These are phyloP conservation scores for Pyrenopolyporus hunteri DNA, from an alignment of 495 filamentous ascomycete species.

Conservation along the genomic window DNA sequence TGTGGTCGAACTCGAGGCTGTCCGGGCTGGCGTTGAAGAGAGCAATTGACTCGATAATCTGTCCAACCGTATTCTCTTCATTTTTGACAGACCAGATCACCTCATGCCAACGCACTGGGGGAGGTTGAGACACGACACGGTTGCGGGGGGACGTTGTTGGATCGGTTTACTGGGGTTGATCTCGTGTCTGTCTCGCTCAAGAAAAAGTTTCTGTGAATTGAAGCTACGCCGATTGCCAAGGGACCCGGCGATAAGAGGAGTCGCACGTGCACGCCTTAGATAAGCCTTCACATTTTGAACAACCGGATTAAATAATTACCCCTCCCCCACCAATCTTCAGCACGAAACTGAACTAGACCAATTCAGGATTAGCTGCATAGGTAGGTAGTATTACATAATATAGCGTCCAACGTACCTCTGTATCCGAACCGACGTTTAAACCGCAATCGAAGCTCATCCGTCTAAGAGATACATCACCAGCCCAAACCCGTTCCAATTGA, in stretches of 20 bases:
- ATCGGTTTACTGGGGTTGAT: slow-evolving; percentile 34
- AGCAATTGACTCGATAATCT: slow-evolving; percentile 76
- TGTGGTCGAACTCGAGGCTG: slow-evolving; percentile 25
- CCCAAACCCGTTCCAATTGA: slow-evolving; percentile 30
- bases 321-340: slow-evolving; percentile 16
- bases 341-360: neutral
- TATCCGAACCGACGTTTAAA: slow-evolving; percentile 2
- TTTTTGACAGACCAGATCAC: slow-evolving; percentile 34
- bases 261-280: slow-evolving; percentile 24
- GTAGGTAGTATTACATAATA: neutral
- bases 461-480: slow-evolving; percentile 12
- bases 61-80: slow-evolving; percentile 67
- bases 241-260: slow-evolving; percentile 35
- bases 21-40: slow-evolving; percentile 38
- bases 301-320: slow-evolving; percentile 34
- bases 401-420: neutral
- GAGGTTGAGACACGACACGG: slow-evolving; percentile 36
- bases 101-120: slow-evolving; percentile 35
- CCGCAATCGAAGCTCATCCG: slow-evolving; percentile 1
- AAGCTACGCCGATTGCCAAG: slow-evolving; percentile 23
- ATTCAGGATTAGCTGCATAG: neutral
- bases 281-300: neutral
- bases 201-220: slow-evolving; percentile 44
- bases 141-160: slow-evolving; percentile 20
- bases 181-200: slow-evolving; percentile 39